A percentile compares a stretch with the other conserved stretches of the same genome.
Evolutionary conservation across 1,284 basidiomycete genomes (phyloP).

Genomic region (Pascua guehoae): DNA sequence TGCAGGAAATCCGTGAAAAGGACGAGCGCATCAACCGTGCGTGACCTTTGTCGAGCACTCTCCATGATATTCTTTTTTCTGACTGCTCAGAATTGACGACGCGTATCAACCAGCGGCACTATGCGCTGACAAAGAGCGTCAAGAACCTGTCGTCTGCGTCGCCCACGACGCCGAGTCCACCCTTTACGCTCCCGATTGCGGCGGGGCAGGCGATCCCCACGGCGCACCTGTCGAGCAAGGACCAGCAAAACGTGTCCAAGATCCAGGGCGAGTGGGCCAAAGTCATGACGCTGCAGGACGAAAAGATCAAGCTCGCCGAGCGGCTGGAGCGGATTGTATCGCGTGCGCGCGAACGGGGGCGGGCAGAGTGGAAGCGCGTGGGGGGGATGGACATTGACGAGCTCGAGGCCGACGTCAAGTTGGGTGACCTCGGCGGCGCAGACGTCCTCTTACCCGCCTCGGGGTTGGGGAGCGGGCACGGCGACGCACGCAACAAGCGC

Average conservation of each 20-base stretch:
- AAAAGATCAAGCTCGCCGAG: constrained; percentile 46
- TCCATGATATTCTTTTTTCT: not conserved
- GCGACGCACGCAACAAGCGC: constrained; percentile 10
- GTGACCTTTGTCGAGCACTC: constrained; percentile 5
- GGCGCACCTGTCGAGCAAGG: constrained; percentile 39
- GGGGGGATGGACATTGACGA: constrained; percentile 45
- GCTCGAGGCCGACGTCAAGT: constrained; percentile 5
- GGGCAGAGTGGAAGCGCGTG: constrained; percentile 43
- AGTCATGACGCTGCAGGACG: constrained; percentile 42
- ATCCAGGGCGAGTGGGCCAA: constrained; percentile 47
- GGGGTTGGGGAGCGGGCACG: constrained; percentile 34
- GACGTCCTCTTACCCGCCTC: constrained; percentile 37
- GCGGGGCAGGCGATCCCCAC: constrained; percentile 31
- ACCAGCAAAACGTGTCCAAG: constrained; percentile 41
- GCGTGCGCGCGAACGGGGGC: constrained; percentile 40
- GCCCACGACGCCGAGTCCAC: constrained; percentile 13
- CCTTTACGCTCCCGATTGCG: constrained; percentile 31
- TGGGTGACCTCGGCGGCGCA: constrained; percentile 34
- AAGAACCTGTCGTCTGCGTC: constrained; percentile 18
- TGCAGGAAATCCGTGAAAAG: constrained; percentile 63
- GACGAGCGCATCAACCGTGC: constrained; percentile 44
- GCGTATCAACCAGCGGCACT: constrained; percentile 40
- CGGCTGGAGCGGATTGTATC: constrained; percentile 43
- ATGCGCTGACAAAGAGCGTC: constrained; percentile 34
- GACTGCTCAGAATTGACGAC: constrained; percentile 27